Conservation (phyloP, 1,139 yeast species). For the Ashbya aceris region DNA sequence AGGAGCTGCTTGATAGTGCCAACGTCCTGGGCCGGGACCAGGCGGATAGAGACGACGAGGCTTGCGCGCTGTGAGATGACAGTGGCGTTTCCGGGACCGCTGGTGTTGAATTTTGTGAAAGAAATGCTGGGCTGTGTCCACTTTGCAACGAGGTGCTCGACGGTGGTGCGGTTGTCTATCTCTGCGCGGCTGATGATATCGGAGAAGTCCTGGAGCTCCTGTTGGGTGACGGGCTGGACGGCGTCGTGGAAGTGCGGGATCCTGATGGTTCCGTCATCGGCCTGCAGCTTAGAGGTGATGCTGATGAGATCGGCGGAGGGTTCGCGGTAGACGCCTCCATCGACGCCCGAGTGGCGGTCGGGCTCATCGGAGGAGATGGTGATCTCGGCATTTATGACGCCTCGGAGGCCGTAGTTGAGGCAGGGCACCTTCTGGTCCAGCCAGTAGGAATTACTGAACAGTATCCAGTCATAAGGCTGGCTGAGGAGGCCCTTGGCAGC, state of each 20-base stretch:
- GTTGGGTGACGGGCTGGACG: constrained; percentile 44
- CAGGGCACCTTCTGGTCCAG: constrained; percentile 83
- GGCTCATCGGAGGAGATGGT: constrained; percentile 63
- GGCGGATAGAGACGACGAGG: constrained; percentile 71
- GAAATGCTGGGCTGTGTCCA: constrained; percentile 92
- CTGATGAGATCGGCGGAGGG: constrained; percentile 83
- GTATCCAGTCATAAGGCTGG: constrained; percentile 67
- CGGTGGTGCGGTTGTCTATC: constrained; percentile 29
- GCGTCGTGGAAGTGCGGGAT: constrained; percentile 67
- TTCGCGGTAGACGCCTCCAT: constrained; percentile 85
- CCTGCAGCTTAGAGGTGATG: constrained; percentile 53
- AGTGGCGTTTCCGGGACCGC: constrained; percentile 85
- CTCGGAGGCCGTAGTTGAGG: constrained; percentile 86
- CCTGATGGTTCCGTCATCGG: constrained; percentile 47
- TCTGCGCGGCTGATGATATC: constrained; percentile 44
- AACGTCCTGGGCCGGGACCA: constrained; percentile 82
- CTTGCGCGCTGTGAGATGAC: constrained; percentile 78
- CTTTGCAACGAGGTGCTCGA: constrained; percentile 58
- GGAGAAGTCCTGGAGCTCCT: constrained; percentile 52
- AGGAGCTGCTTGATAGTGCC: constrained; percentile 46
- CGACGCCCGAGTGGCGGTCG: constrained; percentile 93
- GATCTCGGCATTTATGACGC: constrained; percentile 75
- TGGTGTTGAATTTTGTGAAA: constrained; percentile 73
- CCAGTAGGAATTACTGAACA: constrained; percentile 91
- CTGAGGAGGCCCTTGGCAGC: constrained; percentile 49